Percentiles rank a stretch among this genome's conserved stretches.
Conservation (phyloP, 805 yeast species). For the Candida odintsovae region DNA sequence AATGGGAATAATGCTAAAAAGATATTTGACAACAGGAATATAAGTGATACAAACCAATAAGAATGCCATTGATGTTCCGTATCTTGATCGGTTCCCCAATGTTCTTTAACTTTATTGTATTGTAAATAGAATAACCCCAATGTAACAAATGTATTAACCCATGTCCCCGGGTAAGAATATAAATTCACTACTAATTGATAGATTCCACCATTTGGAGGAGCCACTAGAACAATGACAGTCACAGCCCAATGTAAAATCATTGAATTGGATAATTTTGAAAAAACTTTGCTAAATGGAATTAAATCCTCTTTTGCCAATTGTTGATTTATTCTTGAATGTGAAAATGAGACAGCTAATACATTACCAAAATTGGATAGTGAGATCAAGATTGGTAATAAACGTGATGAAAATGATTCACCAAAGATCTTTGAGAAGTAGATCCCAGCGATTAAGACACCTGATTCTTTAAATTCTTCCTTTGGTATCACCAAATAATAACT, state of each 20-base stretch:
- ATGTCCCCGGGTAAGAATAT: constrained; percentile 59
- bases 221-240: constrained; percentile 45
- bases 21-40: constrained; percentile 41
- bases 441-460: constrained; percentile 64
- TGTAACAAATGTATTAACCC: constrained; percentile 49
- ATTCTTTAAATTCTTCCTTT: constrained; percentile 38
- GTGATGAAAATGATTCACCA: constrained; percentile 46
- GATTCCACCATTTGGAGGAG: constrained; percentile 60
- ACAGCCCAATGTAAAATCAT: constrained; percentile 50
- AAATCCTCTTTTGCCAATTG: constrained; percentile 46
- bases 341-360: constrained; percentile 57
- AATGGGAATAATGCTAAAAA: constrained; percentile 52
- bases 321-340: constrained; percentile 53
- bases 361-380: constrained; percentile 60
- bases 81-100: constrained; percentile 31
- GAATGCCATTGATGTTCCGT: constrained; percentile 23
- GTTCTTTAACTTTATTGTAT: constrained; percentile 29
- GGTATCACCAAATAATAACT: constrained; percentile 46
- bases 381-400: constrained; percentile 50
- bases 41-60: constrained; percentile 22
- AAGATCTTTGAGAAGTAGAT: constrained; percentile 51
- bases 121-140: constrained; percentile 50
- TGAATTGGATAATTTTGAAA: constrained; percentile 40
- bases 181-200: constrained; percentile 59
- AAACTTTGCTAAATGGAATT: constrained; percentile 44